Evolutionary conservation across 352 stramenopile species (phyloP).

Genomic region (Globisporangium middletonii): DNA sequence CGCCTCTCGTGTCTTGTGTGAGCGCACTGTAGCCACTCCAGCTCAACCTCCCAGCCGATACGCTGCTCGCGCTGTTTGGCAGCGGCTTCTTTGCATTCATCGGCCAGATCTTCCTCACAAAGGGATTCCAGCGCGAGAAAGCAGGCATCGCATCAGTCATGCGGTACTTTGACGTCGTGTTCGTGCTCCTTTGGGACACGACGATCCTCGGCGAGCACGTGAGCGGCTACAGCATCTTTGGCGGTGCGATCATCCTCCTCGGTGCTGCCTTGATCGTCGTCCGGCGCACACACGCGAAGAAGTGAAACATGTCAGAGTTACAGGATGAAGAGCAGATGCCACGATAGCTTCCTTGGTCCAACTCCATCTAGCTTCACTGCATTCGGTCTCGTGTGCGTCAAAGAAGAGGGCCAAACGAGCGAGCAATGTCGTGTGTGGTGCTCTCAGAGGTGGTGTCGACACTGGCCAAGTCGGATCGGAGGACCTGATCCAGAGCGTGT

Average conservation of each 20-base stretch:
- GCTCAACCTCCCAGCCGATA: constrained; percentile 16
- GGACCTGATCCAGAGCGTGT: too few relatives aligned
- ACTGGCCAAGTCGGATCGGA: too few relatives aligned
- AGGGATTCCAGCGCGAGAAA: constrained; percentile 52
- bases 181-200: constrained; percentile 50
- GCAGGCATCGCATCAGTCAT: constrained; percentile 60
- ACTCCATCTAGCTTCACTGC: too few relatives aligned
- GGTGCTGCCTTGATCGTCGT: constrained; percentile 49
- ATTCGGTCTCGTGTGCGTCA: too few relatives aligned
- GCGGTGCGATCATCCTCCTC: constrained; percentile 41
- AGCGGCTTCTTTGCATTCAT: constrained; percentile 44
- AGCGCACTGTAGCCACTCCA: background rate
- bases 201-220: constrained; percentile 44
- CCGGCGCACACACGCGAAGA: constrained; percentile 15
- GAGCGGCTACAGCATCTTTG: constrained; percentile 52
- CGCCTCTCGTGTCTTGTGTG: background rate
- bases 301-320: too few relatives aligned
- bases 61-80: constrained; percentile 30
- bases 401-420: too few relatives aligned
- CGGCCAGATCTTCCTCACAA: constrained; percentile 47
- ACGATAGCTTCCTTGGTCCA: too few relatives aligned
- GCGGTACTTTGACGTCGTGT: constrained; percentile 67
- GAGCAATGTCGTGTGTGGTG: too few relatives aligned
- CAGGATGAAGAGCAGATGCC: too few relatives aligned
- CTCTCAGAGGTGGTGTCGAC: too few relatives aligned